Evolutionary conservation across 306 rosid genomes (phyloP), one percentile per base, ranked within the genome.

Genomic region (Lathyrus sativus): DNA sequence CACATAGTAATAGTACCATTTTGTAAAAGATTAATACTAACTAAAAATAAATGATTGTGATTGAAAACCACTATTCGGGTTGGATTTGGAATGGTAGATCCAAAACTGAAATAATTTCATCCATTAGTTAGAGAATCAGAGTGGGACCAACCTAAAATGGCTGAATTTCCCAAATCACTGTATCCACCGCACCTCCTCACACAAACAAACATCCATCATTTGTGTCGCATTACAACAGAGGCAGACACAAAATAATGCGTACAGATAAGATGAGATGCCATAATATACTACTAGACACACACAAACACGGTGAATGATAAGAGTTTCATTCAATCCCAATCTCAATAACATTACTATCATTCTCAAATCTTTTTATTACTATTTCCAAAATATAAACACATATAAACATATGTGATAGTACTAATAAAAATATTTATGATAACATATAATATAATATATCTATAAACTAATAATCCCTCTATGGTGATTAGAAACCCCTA

Each of bases 381-480:
- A 82, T 74, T 78, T 74, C 67, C 82, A 82, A 79, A 78, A 79
- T 85, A 85, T 82, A 72, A 68, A 88, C 84, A 86, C 78, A 85
- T 77, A 82, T 80, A 82, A 70, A 85, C 78, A 67, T 68, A 58
- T 19, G 50, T 41, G 41, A 4, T 57, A 26, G 37, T 69, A 42
- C 70, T 54, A 37, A 41, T 35, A 38, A 44, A 43, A 59, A 22
- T 19, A 14, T 19, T 19, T 19, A 19, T 19, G 22, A n/a, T 43
- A 45, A 11, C 48, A 44, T 67, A 26, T 6, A 26, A 0, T 13
- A 55, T 28, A 26, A 24, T 13, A 55, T 24, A 12, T 75, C 81
- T 70, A 80, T 82, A 82, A 70, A 72, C 45, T 66, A 75, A 19
- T 19, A 1, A 73, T 76, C 17, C 17, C 51, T 13, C 51, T n/a